Evolutionary conservation across 2,329 filamentous ascomycete genomes (phyloP).

Genomic region (Bipolaris victoriae): DNA sequence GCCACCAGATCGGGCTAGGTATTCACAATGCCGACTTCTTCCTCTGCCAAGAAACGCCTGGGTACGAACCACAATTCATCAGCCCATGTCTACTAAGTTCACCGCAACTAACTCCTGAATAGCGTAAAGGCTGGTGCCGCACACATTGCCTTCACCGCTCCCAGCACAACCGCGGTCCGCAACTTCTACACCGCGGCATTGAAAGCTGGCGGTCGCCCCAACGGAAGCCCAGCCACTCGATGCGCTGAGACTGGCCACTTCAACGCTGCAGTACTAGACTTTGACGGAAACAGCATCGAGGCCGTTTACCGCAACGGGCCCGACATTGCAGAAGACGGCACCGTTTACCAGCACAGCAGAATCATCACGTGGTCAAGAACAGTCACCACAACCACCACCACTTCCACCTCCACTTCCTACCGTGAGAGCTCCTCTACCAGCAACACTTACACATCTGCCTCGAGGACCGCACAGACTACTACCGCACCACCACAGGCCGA

Average conservation of each 20-base stretch:
- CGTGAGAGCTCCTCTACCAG: slow-evolving; percentile 42
- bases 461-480: slow-evolving; percentile 32
- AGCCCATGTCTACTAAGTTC: slow-evolving; percentile 7
- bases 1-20: slow-evolving; percentile 67
- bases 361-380: slow-evolving; percentile 52
- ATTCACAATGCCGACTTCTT: slow-evolving; percentile 68
- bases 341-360: slow-evolving; percentile 51
- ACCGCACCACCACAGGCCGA: slow-evolving; percentile 31
- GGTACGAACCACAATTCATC: slow-evolving; percentile 52
- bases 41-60: slow-evolving; percentile 65
- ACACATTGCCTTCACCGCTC: slow-evolving; percentile 72
- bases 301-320: slow-evolving; percentile 66
- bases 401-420: slow-evolving; percentile 10
- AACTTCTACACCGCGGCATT: slow-evolving; percentile 74
- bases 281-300: slow-evolving; percentile 85
- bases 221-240: slow-evolving; percentile 62
- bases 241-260: slow-evolving; percentile 63
- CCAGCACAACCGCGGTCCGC: slow-evolving; percentile 68
- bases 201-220: slow-evolving; percentile 66
- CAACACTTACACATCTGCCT: slow-evolving; percentile 35
- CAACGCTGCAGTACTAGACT: slow-evolving; percentile 71
- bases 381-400: slow-evolving; percentile 30
- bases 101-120: slow-evolving; percentile 29
- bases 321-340: slow-evolving; percentile 47
- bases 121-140: slow-evolving; percentile 60